phyloP scores from a whole-genome alignment of 495 filamentous ascomycete genomes.

The Penicillium nucicola region DNA sequence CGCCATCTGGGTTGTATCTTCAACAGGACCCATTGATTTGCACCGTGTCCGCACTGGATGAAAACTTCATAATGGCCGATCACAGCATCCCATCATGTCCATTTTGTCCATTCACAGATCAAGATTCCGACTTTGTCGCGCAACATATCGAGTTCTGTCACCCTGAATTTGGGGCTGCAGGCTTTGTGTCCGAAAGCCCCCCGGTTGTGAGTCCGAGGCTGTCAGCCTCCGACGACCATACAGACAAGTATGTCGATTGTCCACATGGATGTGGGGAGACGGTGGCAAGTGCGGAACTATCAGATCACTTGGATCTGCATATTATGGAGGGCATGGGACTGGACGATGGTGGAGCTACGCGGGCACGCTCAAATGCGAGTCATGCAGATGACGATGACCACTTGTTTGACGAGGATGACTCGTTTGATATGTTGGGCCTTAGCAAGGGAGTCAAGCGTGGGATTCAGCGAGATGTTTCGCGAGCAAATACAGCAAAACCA shows the following conservation, averaged over 20 bases:
- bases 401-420: conserved; percentile 11
- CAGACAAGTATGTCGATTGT: conserved; percentile 58
- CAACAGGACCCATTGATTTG: neutral
- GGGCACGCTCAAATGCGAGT: neutral
- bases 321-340: conserved; percentile 52
- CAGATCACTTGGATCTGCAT: conserved; percentile 75
- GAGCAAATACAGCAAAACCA: conserved; percentile 11
- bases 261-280: conserved; percentile 72
- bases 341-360: conserved; percentile 33
- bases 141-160: conserved; percentile 57
- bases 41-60: neutral
- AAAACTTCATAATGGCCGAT: conserved; percentile 20
- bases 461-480: conserved; percentile 10
- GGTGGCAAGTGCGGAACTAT: conserved; percentile 57
- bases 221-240: conserved; percentile 22
- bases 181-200: neutral
- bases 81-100: conserved; percentile 39
- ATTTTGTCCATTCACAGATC: conserved; percentile 53
- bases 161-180: conserved; percentile 40
- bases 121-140: conserved; percentile 44
- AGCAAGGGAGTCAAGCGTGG: conserved; percentile 14
- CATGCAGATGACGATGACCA: conserved; percentile 4
- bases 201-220: neutral
- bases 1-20: no score
- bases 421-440: neutral